Evolutionary conservation across 129 eudicot species (phyloP), one percentile per base, ranked within the genome.

Genomic region (Flaveria brownii): DNA sequence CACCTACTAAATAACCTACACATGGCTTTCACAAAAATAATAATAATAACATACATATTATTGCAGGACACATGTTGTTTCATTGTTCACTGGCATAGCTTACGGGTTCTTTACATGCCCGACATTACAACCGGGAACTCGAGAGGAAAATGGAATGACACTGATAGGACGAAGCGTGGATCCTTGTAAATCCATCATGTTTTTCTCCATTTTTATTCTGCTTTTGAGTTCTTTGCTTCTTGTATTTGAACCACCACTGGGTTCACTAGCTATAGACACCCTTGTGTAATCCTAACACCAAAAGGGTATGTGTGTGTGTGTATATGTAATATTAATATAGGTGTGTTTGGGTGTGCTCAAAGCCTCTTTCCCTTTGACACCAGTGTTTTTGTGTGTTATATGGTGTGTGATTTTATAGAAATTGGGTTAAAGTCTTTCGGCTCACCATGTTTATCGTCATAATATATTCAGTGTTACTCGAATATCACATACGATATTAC

Each of bases 21-120:
- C 3, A 30, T 30, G 36, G 36, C 36, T 0, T 30, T 20, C 22
- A 25, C 4, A 30, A 30, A 30, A 28, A 28, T 28, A 30, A 30
- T 30, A 30, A 30, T 30, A 30, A 30, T 30, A 30, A 3, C 36
- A 30, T 23, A 1, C 50, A 65, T 68, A 0, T 10, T 30, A 33
- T 76, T 54, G 79, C 82, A 92, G 97, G 97, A 81, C 96, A 51
- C 92, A 89, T 76, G 65, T 82, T 45, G 97, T 85, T 39, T 88
- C 97, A 17, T 81, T 85, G 11, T 82, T 89, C 65, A 84, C 86
- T 7, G 97, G 97, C 72, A 86, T 90, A 28, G 84, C 82, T 25
- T 92, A 87, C 18, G 97, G 97, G 1, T 89, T 74, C 59, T 49
- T 84, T 17, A 87, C 93, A 39, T 81, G 90, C 50, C 96, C 96